A percentile compares a stretch with the other conserved stretches of the same genome.
These are phyloP conservation scores for Leccinum variabile DNA, from an alignment of 1,284 basidiomycete species.

Conservation along the genomic window DNA sequence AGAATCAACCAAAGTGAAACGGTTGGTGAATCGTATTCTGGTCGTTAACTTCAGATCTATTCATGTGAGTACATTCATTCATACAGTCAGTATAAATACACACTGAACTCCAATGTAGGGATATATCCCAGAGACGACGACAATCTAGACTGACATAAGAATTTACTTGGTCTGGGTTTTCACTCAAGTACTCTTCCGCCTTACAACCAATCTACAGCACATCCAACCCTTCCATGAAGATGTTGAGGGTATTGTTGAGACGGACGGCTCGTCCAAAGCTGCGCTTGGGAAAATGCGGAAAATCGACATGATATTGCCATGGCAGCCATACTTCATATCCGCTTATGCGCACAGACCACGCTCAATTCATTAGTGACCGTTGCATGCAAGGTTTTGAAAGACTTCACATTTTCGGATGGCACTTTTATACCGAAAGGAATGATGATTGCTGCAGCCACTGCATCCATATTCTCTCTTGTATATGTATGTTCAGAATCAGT, in stretches of 20 bases:
- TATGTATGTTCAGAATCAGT: not conserved
- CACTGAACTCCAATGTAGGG: no score
- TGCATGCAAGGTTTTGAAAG: slow-evolving; percentile 34
- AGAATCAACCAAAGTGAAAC: slow-evolving; percentile 27
- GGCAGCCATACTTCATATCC: slow-evolving; percentile 21
- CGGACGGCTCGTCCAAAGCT: slow-evolving; percentile 44
- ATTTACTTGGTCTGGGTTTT: no score
- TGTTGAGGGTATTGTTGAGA: slow-evolving; percentile 35
- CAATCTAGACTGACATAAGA: no score
- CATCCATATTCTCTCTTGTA: slow-evolving; percentile 4
- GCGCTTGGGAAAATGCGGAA: slow-evolving; percentile 42
- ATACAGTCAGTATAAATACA: no score
- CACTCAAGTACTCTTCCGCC: no score
- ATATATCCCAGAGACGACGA: no score
- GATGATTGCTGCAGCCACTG: slow-evolving; percentile 23
- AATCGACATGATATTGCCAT: no score
- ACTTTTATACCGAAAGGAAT: slow-evolving; percentile 41
- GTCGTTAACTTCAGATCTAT: slow-evolving; percentile 36
- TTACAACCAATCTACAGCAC: no score
- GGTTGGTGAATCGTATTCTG: slow-evolving; percentile 37
- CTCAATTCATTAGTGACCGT: slow-evolving; percentile 30
- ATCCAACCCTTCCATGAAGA: slow-evolving; percentile 48
- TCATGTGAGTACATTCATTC: no score
- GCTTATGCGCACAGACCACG: not conserved
- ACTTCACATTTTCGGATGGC: slow-evolving; percentile 44